phyloP scores from a whole-genome alignment of 2,329 filamentous ascomycete species.

The Aspergillus sp. region DNA sequence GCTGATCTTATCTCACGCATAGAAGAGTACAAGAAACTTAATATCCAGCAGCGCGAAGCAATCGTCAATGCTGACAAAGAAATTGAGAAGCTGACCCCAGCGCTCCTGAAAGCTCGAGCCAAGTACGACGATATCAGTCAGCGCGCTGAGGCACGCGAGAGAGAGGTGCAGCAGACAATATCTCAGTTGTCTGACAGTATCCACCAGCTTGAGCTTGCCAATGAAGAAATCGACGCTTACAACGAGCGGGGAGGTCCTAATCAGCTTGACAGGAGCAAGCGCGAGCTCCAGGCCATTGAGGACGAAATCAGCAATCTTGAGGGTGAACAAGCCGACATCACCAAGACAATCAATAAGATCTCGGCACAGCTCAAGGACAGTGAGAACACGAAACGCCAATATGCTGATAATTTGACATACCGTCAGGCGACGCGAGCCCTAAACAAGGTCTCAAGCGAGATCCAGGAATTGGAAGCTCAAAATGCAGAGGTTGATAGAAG shows the following conservation, averaged over 20 bases:
- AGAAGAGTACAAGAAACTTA: slow-evolving; percentile 71
- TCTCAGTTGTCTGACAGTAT: slow-evolving; percentile 74
- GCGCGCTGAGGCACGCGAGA: slow-evolving; percentile 73
- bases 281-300: slow-evolving; percentile 71
- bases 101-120: slow-evolving; percentile 74
- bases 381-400: slow-evolving; percentile 81
- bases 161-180: slow-evolving; percentile 71
- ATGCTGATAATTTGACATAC: slow-evolving; percentile 85
- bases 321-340: slow-evolving; percentile 68
- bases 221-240: slow-evolving; percentile 79
- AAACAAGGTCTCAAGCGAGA: slow-evolving; percentile 69
- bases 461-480: slow-evolving; percentile 73
- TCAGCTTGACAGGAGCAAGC: slow-evolving; percentile 71
- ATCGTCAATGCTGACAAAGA: slow-evolving; percentile 74
- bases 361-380: slow-evolving; percentile 78
- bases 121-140: slow-evolving; percentile 77
- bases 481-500: slow-evolving; percentile 83
- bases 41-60: slow-evolving; percentile 68
- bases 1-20: slow-evolving; percentile 71
- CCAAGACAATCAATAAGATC: slow-evolving; percentile 74
- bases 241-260: slow-evolving; percentile 73
- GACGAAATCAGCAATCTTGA: slow-evolving; percentile 68
- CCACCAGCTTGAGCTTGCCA: slow-evolving; percentile 75
- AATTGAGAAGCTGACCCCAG: slow-evolving; percentile 73
- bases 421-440: slow-evolving; percentile 74